Base-by-base conservation (phyloP, 2,329 filamentous ascomycete genomes). In the Verticillium isaacii region DNA sequence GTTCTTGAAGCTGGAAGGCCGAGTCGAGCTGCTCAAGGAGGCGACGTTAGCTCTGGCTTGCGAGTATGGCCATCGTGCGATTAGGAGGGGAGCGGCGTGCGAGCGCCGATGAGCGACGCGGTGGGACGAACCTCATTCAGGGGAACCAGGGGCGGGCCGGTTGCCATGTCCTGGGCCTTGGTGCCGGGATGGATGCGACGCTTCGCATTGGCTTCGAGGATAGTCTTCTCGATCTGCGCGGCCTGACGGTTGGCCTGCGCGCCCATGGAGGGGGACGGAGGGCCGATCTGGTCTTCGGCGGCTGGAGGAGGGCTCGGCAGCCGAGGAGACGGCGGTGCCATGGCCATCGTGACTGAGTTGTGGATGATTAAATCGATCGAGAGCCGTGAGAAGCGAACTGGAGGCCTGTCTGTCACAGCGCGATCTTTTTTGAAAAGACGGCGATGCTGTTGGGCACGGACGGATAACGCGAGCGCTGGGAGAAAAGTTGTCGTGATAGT, bases 1-100 rank as follows among this genome's bases (percentile, higher is more conserved):
- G 94, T 77, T 99, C 95, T 76, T 97, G 96, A 19, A 98, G 86
- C 75, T 97, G 95, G 74, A 98, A 99, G 55, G 95, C 91, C 25
- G 94, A 98, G 73, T 99, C 93, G 68, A 99, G 92, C 91, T 97
- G 74, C 60, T 25, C 14, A 29, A 61, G 45, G 60, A 56, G 63
- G 45, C 2, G 32, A 61, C 5, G 59, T 61, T 29, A 60, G 19
- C 29, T 25, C 12, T 17, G 11, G 17, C 7, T n/a, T 23, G 6
- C 45, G 29, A 2, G 39, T 3, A 25, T 23, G 7, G 17, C 15
- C 1, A 19, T 45, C 6, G 37, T 17, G 64, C 62, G 29, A 37
- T 41, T 39, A 23, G 60, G 45, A 17, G 14, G 19, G 15, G n/a
- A 14, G 37, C 2, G 25, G 25, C 25, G 25, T 15, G 29, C 34